Evolutionary conservation across 371 early-diverging fungal genomes (phyloP).

Genomic region (Amoeboaphelidium protococcarum): DNA sequence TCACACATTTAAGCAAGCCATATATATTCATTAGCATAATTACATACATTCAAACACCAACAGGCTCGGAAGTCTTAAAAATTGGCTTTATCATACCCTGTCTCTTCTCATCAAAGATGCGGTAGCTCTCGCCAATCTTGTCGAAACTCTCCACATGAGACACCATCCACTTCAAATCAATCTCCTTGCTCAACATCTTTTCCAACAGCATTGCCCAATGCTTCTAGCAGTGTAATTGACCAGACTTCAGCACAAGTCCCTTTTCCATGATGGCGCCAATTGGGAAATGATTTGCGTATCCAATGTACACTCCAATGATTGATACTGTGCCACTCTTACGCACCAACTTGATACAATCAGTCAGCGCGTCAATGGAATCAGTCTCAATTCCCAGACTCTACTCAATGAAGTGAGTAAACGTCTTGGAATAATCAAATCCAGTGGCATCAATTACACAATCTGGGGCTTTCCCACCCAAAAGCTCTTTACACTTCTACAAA

Average conservation of each 20-base stretch:
- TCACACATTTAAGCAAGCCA: too few relatives aligned
- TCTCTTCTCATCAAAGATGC: too few relatives aligned
- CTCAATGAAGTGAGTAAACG: slow-evolving; percentile 18
- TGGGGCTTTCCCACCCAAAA: too few relatives aligned
- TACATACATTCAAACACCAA: too few relatives aligned
- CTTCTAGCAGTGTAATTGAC: background rate
- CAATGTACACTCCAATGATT: slow-evolving; percentile 22
- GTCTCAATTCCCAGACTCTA: slow-evolving; percentile 24
- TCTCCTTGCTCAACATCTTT: background rate
- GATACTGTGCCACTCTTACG: slow-evolving; percentile 19
- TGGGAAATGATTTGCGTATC: slow-evolving; percentile 20
- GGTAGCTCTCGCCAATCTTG: too few relatives aligned
- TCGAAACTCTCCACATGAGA: too few relatives aligned
- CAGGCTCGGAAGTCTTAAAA: too few relatives aligned
- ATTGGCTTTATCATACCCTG: too few relatives aligned
- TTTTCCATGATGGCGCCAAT: slow-evolving; percentile 35
- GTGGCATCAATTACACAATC: slow-evolving; percentile 25
- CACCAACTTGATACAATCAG: slow-evolving; percentile 18
- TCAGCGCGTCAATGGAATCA: slow-evolving; percentile 24
- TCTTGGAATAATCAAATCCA: slow-evolving; percentile 24
- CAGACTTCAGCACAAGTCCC: slow-evolving; percentile 14
- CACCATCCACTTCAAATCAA: too few relatives aligned
- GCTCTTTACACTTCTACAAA: background rate
- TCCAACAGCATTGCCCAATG: background rate
- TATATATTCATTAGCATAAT: too few relatives aligned